phyloP scores from a whole-genome alignment of 2,329 filamentous ascomycete genomes.

The Aspergillus ustus region DNA sequence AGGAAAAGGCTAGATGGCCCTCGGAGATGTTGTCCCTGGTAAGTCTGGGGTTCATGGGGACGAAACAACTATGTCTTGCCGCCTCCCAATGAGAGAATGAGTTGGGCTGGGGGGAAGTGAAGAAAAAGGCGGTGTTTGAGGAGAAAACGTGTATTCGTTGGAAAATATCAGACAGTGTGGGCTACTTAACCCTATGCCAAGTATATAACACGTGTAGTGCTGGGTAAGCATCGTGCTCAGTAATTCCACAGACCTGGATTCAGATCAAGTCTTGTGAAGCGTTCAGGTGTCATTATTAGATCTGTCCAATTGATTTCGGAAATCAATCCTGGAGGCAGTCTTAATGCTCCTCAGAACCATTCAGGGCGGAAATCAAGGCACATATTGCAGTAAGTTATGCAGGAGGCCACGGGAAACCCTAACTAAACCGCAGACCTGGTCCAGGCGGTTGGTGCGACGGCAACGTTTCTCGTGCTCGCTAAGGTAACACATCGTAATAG shows the following conservation, averaged over 20 bases:
- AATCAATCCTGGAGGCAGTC: too few species aligned
- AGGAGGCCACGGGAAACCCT: neutral
- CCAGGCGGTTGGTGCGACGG: neutral
- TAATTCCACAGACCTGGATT: neutral
- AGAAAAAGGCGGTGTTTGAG: neutral
- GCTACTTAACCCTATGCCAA: neutral
- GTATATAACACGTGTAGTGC: neutral
- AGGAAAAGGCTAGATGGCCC: neutral
- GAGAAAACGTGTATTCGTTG: neutral
- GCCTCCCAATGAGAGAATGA: neutral
- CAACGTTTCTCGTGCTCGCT: neutral
- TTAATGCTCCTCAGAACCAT: too few species aligned
- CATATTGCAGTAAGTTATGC: too few species aligned
- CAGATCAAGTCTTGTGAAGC: neutral
- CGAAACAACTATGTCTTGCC: neutral
- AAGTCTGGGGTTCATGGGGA: neutral
- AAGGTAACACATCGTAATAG: neutral
- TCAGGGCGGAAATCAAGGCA: too few species aligned
- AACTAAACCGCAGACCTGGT: neutral
- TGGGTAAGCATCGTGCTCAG: neutral
- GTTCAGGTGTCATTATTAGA: neutral
- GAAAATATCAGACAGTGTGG: neutral
- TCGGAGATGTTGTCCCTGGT: neutral
- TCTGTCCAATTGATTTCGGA: neutral
- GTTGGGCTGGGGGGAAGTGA: neutral